phyloP scores from a whole-genome alignment of 2,329 filamentous ascomycete genomes.

The Pseudogymnoascus sp. region DNA sequence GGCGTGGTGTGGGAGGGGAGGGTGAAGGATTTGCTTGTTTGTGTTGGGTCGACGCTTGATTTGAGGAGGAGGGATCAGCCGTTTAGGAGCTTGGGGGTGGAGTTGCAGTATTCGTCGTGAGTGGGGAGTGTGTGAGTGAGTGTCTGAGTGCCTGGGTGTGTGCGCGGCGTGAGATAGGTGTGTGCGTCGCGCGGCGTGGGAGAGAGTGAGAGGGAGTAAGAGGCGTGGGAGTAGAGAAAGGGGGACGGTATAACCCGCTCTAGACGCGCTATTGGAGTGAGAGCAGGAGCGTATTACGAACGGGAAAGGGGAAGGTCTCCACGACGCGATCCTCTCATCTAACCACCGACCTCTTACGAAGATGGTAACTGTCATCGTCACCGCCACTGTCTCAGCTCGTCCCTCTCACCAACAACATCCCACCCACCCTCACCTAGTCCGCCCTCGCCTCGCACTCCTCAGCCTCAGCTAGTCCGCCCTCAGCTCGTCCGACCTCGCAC shows the following conservation, averaged over 20 bases:
- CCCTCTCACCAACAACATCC: no score
- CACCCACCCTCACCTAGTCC: no score
- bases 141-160: background rate
- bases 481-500: background rate
- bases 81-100: constrained; percentile 66
- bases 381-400: background rate
- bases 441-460: background rate
- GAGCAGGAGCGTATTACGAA: background rate
- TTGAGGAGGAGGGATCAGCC: constrained; percentile 67
- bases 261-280: background rate
- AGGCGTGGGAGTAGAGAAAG: background rate
- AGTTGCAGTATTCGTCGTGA: constrained; percentile 69
- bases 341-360: background rate
- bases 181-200: background rate
- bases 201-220: background rate
- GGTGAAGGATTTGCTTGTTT: constrained; percentile 86
- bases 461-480: background rate
- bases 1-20: constrained; percentile 88
- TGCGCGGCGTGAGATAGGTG: background rate
- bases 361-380: background rate
- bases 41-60: constrained; percentile 78
- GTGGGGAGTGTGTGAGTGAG: background rate
- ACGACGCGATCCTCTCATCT: background rate
- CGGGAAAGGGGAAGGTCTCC: background rate
- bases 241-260: background rate